Evolutionary conservation across 768 basidiomycete genomes (phyloP).

Genomic region (Mycena crocata): DNA sequence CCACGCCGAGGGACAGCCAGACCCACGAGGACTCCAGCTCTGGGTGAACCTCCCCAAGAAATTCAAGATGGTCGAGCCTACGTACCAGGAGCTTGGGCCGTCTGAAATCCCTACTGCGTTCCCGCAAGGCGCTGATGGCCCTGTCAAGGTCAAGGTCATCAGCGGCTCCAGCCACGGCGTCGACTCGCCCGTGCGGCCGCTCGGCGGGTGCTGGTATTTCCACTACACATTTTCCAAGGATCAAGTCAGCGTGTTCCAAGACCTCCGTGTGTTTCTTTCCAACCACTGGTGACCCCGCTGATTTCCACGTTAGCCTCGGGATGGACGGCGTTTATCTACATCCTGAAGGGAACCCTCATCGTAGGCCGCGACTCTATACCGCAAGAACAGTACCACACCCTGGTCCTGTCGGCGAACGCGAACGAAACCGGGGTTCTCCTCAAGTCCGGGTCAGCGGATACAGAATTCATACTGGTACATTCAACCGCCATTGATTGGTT

Average conservation of each 20-base stretch:
- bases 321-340: constrained; percentile 92
- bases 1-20: constrained; percentile 69
- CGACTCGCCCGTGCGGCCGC: constrained; percentile 88
- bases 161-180: constrained; percentile 90
- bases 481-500: not conserved
- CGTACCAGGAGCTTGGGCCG: constrained; percentile 85
- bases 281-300: not conserved
- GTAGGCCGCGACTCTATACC: constrained; percentile 64
- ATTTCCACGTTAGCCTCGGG: constrained; percentile 63
- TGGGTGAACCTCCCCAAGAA: constrained; percentile 87
- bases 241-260: constrained; percentile 77
- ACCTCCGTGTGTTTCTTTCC: constrained; percentile 68
- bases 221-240: constrained; percentile 77
- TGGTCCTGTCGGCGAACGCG: constrained; percentile 76
- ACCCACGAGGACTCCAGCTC: constrained; percentile 88
- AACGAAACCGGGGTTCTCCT: constrained; percentile 78
- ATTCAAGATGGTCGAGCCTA: constrained; percentile 87
- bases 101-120: constrained; percentile 77
- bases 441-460: constrained; percentile 66
- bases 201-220: constrained; percentile 96
- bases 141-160: constrained; percentile 82
- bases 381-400: constrained; percentile 77
- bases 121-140: constrained; percentile 76
- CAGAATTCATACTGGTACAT: constrained; percentile 81
- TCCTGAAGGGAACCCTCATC: constrained; percentile 72